Evolutionary conservation across 495 filamentous ascomycete species (phyloP).

Genomic region (Xylaria cubensis): DNA sequence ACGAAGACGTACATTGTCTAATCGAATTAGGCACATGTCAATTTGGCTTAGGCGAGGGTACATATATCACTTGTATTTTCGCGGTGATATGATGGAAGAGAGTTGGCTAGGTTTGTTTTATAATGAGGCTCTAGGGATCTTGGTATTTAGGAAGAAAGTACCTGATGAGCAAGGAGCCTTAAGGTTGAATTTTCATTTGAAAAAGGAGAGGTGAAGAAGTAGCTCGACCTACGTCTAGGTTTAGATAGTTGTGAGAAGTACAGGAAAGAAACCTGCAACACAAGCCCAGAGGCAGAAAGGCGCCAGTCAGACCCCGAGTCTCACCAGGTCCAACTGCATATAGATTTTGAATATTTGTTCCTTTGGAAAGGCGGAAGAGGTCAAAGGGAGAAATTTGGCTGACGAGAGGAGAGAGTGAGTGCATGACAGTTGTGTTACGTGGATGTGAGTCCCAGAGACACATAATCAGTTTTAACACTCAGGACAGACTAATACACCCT

Average conservation of each 20-base stretch:
- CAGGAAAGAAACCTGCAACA: neutral
- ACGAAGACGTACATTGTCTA: constrained; percentile 16
- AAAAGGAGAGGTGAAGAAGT: neutral
- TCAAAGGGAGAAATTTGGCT: neutral
- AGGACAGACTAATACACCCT: no score
- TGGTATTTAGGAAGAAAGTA: no score
- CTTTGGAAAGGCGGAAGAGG: neutral
- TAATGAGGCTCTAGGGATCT: neutral
- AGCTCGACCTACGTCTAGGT: neutral
- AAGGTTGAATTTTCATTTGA: neutral
- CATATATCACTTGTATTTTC: neutral
- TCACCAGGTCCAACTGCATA: neutral
- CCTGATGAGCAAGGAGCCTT: neutral
- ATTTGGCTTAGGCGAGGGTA: neutral
- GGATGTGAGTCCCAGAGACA: no score
- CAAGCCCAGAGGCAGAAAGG: neutral
- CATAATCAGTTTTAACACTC: no score
- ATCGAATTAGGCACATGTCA: neutral
- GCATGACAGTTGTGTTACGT: neutral
- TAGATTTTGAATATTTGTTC: neutral
- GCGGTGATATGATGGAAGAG: neutral
- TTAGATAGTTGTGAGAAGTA: neutral
- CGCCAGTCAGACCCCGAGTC: neutral
- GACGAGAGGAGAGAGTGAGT: no score
- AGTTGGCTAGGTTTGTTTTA: neutral